A percentile compares a stretch with the other conserved stretches of the same genome.
These are phyloP conservation scores for Syncephalis fuscata DNA, from an alignment of 371 early-diverging fungal species.

Conservation along the genomic window DNA sequence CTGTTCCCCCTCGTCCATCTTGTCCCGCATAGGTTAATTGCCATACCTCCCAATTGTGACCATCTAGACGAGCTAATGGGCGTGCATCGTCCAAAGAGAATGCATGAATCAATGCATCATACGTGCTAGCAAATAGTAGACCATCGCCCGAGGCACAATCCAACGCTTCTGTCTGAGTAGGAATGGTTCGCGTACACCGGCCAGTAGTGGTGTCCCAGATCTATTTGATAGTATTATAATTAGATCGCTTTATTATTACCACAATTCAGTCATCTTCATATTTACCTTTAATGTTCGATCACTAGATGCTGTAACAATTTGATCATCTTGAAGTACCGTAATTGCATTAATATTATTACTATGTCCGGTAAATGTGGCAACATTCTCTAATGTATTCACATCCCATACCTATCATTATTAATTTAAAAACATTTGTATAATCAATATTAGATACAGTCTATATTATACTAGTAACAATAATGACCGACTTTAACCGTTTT, in stretches of 20 bases:
- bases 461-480: no score
- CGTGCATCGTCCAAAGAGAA: constrained; percentile 24
- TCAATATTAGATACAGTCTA: no score
- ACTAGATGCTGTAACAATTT: constrained; percentile 27
- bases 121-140: constrained; percentile 37
- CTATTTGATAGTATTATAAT: constrained; percentile 9
- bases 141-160: constrained; percentile 28
- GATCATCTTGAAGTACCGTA: constrained; percentile 15
- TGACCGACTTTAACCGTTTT: constrained; percentile 25
- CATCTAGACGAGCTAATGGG: constrained; percentile 23
- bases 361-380: constrained; percentile 37
- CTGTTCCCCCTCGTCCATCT: no score
- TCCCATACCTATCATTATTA: constrained; percentile 23
- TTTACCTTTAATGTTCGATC: constrained; percentile 32
- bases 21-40: constrained; percentile 23
- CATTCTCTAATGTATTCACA: constrained; percentile 23
- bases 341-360: constrained; percentile 36
- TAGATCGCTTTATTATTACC: neutral
- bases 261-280: neutral
- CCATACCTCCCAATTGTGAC: constrained; percentile 60
- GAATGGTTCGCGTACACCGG: constrained; percentile 20
- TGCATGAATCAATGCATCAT: constrained; percentile 38
- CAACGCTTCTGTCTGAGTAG: constrained; percentile 29
- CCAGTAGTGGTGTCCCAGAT: constrained; percentile 38
- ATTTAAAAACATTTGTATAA: no score